Evolutionary conservation across 495 filamentous ascomycete genomes (phyloP), one percentile per base, ranked within the genome.

Genomic region (Neurospora terricola): DNA sequence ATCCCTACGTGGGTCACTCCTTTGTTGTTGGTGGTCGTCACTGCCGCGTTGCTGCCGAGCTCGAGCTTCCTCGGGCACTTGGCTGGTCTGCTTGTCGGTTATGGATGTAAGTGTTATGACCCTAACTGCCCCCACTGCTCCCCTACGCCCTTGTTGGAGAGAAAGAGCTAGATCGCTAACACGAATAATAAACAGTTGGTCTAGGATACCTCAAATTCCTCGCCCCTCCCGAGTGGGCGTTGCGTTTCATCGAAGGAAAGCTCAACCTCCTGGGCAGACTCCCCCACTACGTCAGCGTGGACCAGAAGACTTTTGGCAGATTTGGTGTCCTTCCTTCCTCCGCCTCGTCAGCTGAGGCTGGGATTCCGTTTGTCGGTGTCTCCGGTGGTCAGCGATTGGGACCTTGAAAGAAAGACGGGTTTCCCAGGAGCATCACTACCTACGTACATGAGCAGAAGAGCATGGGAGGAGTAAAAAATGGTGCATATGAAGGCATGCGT

Each of bases 221-320:
- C 30, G 91, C 91, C 39, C 94, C 94, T 36, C 93, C 93, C 0
- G 94, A 97, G 77, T 90, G 89, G 83, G 81, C 90, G 36, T 83
- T 97, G 45, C 86, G 94, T 69, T 97, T 88, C 88, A 88, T 97
- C 70, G 94, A 98, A 82, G 87, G 88, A 23, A 96, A 93, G 80
- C 77, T 96, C 70, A 95, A 97, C 75, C 86, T 97, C 23, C 84
- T 96, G 4, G 92, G 90, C 16, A 86, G 92, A 72, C 81, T 97
- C 43, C 93, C 94, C 18, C 91, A 95, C 81, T 98, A 96, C 77
- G 90, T 98, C 18, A 94, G 91, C 23, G 89, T 98, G 14, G 94
- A 98, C 78, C 94, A 97, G 79, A 97, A 96, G 87, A 96, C 92
- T n/a, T 96, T 93, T 78, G 94, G 94, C n/a, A 87, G 94, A 69